Base-by-base conservation (phyloP, 2,329 filamentous ascomycete genomes). In the Pestalotiopsis sp. region DNA sequence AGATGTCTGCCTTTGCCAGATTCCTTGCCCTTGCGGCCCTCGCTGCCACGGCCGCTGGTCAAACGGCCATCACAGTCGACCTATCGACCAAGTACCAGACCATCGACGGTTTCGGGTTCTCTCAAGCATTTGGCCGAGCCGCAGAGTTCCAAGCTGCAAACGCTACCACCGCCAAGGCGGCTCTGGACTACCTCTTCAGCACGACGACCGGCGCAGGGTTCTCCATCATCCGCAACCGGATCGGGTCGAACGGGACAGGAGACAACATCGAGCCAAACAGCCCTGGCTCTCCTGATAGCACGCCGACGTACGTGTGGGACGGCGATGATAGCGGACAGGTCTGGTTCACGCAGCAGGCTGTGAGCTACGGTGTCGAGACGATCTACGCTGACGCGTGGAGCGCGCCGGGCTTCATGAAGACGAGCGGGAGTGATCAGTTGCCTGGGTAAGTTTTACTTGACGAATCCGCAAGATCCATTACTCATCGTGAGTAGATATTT, bases 61-160 rank as follows among this genome's bases (percentile, higher is more conserved):
- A 76, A 66, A 69, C 72, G 1, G 65, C 73, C 2, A 72, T 80
- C 39, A 78, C 76, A 0, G 72, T 80, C 25, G 6, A 61, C 6
- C 72, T 75, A 1, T 71, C 67, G 38, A 74, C 74, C 13, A 76
- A 69, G 11, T 73, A 76, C 66, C 80, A 81, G 62, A 71, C 69
- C 4, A 83, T 85, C 58, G 83, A 85, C 69, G 84, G 84, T 12
- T 86, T 86, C 69, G 84, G 84, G 36, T 79, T 84, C 68, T 85
- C 83, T 0, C 79, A 85, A 69, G 84, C 84, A 5, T 86, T 86
- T 70, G 79, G 80, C 6, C 78, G 81, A 17, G 83, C 82, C 12
- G 78, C 78, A 20, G 77, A 81, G 58, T 79, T 84, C 52, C 76
- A 81, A 55, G 79, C 79, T 58, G 71, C 80, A 4, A 66, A 77